Base-by-base conservation (phyloP, 2,329 filamentous ascomycete species). In the Tothia fuscella region DNA sequence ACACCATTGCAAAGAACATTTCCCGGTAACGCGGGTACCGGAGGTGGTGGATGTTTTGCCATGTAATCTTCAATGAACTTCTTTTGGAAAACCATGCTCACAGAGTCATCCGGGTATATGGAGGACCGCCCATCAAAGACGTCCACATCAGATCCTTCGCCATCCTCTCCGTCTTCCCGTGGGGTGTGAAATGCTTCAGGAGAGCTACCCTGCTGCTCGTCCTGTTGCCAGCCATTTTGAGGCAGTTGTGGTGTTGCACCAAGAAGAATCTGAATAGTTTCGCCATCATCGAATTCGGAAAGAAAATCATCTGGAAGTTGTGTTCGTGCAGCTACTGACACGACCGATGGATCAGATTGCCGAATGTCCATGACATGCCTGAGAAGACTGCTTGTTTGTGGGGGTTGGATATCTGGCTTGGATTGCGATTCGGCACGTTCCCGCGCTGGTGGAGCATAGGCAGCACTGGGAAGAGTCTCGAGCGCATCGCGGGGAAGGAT, bases 251-350 rank as follows among this genome's bases (percentile, higher is more conserved):
- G 56, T 2, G 68, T 65, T 22, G 63, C 60, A 19, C 65, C 59
- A 30, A 74, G 59, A 63, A 74, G 68, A 35, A 76, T 72, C 31
- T 70, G 67, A 42, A 76, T 70, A 4, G 71, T 73, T 47, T 72
- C 70, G 44, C 63, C 60, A 40, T 73, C 67, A 31, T 72, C 67
- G 17, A 20, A 20, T 22, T 70, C 67, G 2, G 68, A 71, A 36
- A 60, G 51, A 22, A 53, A 53, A 42, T 48, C 48, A 29, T 47
- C 49, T 2, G 47, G 28, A 24, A 45, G 34, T 14, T 58, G 52
- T 9, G 46, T 50, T 10, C 35, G 46, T 3, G 45, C 57, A 31
- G 58, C 9, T 45, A 56, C 58, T 5, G 66, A 48, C 31, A 45
- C 25, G 44, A 56, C 59, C 7, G 66, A 49, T 33, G 46, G 60